Base-by-base conservation (phyloP, 177 flowering plant genomes). In the Vitis hybrid region DNA sequence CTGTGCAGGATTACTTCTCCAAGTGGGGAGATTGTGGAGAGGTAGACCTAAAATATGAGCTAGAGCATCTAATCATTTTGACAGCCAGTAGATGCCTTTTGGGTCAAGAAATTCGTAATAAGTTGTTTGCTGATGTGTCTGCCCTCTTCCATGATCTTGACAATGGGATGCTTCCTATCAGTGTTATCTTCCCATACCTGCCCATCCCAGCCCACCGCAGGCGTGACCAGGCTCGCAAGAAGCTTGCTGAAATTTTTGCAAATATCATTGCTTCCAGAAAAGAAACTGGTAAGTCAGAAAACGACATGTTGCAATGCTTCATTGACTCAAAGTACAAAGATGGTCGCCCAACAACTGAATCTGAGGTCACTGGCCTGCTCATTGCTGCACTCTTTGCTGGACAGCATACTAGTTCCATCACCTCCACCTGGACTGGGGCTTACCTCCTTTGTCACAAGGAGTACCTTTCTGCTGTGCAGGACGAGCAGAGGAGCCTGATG, bases 301-400 rank as follows among this genome's bases (percentile, higher is more conserved):
- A 90, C 70, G 99, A 94, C 83, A 86, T 94, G 92, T 74, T 94
- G 74, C 99, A 94, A 82, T 81, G 90, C 81, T 95, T 93, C 79
- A 95, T 95, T 57, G 96, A 93, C 6, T 93, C 99, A 2, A 91
- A 85, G 79, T 93, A 95, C 87, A 95, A 95, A 77, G 90, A 95
- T 68, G 99, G 99, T 10, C 92, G 99, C 12, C 89, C 82, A 12
- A 94, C 99, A 48, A 89, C 95, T 20, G 96, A 94, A 3, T 5
- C 80, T 2, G 99, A 94, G 81, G 89, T 94, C 58, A 93, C 99
- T n/a, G 99, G 99, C 63, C 85, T 94, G 65, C 98, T 94, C 64
- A 94, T 94, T 68, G 99, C 99, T 70, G 98, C 99, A 52, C 89
- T 94, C n/a, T 94, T 94, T 70, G 99, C 98, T 7, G 99, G 99